Base-by-base conservation (phyloP, 768 basidiomycete genomes). In the Russula griseocarnosa region DNA sequence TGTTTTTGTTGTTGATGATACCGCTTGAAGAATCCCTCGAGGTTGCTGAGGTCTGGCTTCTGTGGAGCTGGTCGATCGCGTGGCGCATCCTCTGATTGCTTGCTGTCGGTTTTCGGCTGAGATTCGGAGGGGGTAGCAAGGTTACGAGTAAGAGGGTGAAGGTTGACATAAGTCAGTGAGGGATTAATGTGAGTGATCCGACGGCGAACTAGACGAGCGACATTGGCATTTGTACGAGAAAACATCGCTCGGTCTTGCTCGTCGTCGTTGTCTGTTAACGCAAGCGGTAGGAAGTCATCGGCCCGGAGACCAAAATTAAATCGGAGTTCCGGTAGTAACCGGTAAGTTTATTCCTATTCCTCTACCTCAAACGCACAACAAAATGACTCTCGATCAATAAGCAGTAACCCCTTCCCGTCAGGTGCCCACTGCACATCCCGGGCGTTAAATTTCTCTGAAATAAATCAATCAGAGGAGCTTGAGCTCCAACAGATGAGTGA, bases 351-450 rank as follows among this genome's bases (percentile, higher is more conserved):
- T 38, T 16, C 24, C 63, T 50, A 60, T 58, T 60, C 62, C 32
- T 69, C 68, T 30, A 67, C 68, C 10, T 69, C 68, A 34, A 69
- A 69, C 1, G 66, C 68, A 54, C 68, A 64, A 71, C 93, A 95
- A 71, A 94, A 96, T 47, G 82, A 82, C 38, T 88, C 85, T 70
- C 82, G 88, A 69, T 90, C 91, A 61, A 93, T 61, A 55, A 96
- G 72, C 2, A 88, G 77, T 59, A 95, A 74, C 0, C 89, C 89
- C 66, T 89, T 88, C 3, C 94, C 94, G 70, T 97, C 93, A 4
- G 90, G 89, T 14, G 90, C 83, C 92, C 92, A 97, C 47, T 74
- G 79, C 5, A 91, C 67, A 66, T 91, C 87, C 60, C 79, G 79
- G 3, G 85, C 81, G 60, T 86, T 82, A 67, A 95, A 95, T 70